Percentiles rank a stretch among this genome's conserved stretches.
Conservation (phyloP, 805 yeast genomes). For the Lipomyces lipofer region DNA sequence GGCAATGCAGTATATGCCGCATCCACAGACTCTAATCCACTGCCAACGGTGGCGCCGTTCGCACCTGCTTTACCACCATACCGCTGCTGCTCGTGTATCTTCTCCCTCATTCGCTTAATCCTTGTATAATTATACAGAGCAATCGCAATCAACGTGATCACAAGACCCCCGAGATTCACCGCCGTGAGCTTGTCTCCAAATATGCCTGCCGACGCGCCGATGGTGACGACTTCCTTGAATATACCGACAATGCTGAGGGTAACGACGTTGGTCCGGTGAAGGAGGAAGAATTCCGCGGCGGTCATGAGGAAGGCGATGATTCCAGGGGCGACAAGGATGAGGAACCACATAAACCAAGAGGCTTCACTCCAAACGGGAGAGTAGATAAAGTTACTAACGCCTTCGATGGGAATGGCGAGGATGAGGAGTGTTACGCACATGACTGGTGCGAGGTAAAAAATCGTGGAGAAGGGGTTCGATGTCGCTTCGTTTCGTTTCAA, state of each 20-base stretch:
- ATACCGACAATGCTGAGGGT: conserved; percentile 91
- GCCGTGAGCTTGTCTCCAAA: conserved; percentile 72
- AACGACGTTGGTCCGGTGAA: conserved; percentile 78
- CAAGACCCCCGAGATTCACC: conserved; percentile 71
- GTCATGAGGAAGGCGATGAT: conserved; percentile 87
- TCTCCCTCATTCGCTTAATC: conserved; percentile 20
- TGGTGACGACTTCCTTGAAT: conserved; percentile 86
- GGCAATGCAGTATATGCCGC: background rate
- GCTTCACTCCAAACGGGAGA: conserved; percentile 66
- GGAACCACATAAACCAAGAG: conserved; percentile 57
- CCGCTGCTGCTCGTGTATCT: conserved; percentile 10
- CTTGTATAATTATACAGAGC: conserved; percentile 67
- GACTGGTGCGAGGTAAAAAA: conserved; percentile 78
- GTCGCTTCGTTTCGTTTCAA: conserved; percentile 60
- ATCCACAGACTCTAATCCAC: background rate
- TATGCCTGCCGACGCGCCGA: conserved; percentile 62
- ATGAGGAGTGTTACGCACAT: conserved; percentile 67
- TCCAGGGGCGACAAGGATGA: conserved; percentile 76
- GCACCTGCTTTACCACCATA: background rate
- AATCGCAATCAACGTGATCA: conserved; percentile 74
- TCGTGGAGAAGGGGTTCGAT: conserved; percentile 74
- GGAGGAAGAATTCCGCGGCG: conserved; percentile 53
- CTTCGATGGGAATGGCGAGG: conserved; percentile 71
- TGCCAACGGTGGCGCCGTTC: too few species aligned
- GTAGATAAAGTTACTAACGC: conserved; percentile 51